A percentile compares a stretch with the other conserved stretches of the same genome.
These are phyloP conservation scores for Chalciporus pseudorubinellus DNA, from an alignment of 768 basidiomycete genomes.

Conservation along the genomic window DNA sequence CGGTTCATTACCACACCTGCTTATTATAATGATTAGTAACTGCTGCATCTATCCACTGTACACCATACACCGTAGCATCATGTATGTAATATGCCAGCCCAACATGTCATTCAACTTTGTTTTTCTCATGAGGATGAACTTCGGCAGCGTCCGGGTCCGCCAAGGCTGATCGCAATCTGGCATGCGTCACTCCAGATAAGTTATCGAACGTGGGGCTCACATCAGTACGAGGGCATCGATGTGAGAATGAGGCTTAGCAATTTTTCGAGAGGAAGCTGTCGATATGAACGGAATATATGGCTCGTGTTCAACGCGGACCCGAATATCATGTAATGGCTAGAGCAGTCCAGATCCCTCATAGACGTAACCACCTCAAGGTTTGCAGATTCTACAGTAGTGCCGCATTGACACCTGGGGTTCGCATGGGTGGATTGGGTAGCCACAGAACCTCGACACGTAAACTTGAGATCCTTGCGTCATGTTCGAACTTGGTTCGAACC, in stretches of 20 bases:
- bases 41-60: constrained; percentile 15
- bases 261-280: too few relatives aligned
- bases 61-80: constrained; percentile 1
- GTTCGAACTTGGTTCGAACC: too few relatives aligned
- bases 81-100: background rate
- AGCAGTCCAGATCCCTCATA: background rate
- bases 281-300: too few relatives aligned
- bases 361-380: background rate
- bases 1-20: background rate
- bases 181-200: too few relatives aligned
- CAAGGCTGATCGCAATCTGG: background rate
- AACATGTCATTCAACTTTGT: background rate
- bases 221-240: too few relatives aligned
- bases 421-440: background rate
- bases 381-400: constrained; percentile 7
- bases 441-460: constrained; percentile 7
- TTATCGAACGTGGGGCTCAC: too few relatives aligned
- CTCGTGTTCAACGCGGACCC: too few relatives aligned
- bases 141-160: too few relatives aligned
- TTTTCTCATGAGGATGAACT: background rate
- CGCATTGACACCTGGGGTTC: constrained; percentile 1
- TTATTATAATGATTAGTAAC: constrained; percentile 3
- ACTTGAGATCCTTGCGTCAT: background rate
- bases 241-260: too few relatives aligned
- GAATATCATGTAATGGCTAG: background rate